phyloP scores from a whole-genome alignment of 164 flowering plant genomes.

The Magnolia kwangsiensis region DNA sequence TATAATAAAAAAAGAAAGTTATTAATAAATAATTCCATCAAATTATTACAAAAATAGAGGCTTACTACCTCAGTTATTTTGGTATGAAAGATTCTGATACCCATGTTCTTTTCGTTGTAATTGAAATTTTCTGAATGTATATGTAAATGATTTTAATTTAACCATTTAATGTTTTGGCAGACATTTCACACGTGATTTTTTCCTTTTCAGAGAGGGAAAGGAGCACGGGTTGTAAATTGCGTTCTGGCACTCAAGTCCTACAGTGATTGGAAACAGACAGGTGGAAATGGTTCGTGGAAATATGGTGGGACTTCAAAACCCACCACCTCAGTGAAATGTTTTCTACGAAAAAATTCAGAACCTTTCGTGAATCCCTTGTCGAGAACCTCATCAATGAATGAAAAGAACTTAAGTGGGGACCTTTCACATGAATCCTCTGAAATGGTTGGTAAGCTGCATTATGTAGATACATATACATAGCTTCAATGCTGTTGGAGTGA shows the following conservation, averaged over 20 bases:
- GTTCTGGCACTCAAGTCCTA: slow-evolving; percentile 89
- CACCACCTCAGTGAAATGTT: slow-evolving; percentile 44
- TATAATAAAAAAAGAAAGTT: background rate
- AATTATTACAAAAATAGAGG: too few species aligned
- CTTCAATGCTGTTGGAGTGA: background rate
- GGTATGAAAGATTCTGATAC: background rate
- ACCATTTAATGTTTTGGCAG: background rate
- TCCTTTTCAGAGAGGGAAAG: slow-evolving; percentile 74
- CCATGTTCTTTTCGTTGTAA: background rate
- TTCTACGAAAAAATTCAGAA: slow-evolving; percentile 73
- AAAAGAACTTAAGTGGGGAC: slow-evolving; percentile 25
- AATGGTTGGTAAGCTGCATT: slow-evolving; percentile 54
- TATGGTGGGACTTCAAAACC: slow-evolving; percentile 74
- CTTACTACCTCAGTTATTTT: background rate
- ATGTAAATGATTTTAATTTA: too few species aligned
- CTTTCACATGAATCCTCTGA: slow-evolving; percentile 44
- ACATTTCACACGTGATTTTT: background rate
- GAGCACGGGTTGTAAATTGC: slow-evolving; percentile 74
- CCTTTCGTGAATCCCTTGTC: slow-evolving; percentile 71
- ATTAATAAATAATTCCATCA: background rate
- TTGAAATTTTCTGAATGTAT: background rate
- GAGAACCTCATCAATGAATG: slow-evolving; percentile 55
- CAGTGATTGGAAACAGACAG: slow-evolving; percentile 77
- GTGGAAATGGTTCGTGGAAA: slow-evolving; percentile 77
- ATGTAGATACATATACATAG: background rate